phyloP scores from a whole-genome alignment of 257 asterid species.

The Salvia splendens region DNA sequence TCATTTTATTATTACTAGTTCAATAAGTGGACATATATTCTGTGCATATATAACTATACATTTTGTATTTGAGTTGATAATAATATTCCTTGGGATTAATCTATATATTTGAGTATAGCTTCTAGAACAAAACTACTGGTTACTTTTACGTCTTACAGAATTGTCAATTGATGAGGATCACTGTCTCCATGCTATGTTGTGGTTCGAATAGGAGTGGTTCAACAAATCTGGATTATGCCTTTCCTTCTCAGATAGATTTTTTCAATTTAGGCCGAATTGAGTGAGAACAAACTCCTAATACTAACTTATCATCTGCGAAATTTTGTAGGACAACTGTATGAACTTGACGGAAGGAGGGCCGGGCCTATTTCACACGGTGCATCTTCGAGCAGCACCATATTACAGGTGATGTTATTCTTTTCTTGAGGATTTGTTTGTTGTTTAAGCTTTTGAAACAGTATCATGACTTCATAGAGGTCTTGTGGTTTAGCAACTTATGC shows the following conservation, averaged over 20 bases:
- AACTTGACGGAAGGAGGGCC: slow-evolving; percentile 90
- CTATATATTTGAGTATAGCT: background rate
- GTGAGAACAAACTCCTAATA: background rate
- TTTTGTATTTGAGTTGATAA: background rate
- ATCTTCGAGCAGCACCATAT: slow-evolving; percentile 61
- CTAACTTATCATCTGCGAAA: background rate
- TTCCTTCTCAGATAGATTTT: background rate
- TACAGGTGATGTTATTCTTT: slow-evolving; percentile 46
- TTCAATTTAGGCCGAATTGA: background rate
- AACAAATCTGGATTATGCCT: background rate
- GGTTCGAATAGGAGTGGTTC: background rate
- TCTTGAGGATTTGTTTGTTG: background rate
- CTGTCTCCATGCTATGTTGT: background rate
- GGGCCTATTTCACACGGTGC: slow-evolving; percentile 85
- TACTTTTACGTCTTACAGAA: background rate
- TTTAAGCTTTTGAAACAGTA: background rate
- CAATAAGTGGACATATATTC: background rate
- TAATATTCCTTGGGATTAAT: background rate
- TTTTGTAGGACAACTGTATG: slow-evolving; percentile 70
- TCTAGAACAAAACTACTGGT: background rate
- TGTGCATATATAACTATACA: background rate
- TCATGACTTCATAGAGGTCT: background rate
- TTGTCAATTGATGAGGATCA: background rate
- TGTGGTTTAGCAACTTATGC: background rate
- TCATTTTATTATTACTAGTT: background rate